phyloP scores from a whole-genome alignment of 371 early-diverging fungal genomes.

The Dichotomocladium elegans region DNA sequence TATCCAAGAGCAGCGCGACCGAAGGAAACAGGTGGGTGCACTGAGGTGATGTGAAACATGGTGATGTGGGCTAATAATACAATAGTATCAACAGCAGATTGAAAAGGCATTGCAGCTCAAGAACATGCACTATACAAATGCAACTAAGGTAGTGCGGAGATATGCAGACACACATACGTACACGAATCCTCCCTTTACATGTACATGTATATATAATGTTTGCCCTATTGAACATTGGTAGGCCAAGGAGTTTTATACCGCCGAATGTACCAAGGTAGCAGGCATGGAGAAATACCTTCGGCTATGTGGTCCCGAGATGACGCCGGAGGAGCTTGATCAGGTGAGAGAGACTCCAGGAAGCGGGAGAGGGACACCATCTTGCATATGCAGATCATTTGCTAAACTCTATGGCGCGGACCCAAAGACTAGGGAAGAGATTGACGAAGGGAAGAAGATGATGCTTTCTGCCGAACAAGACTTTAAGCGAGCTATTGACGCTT shows the following conservation, averaged over 20 bases:
- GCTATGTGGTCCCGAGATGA: conserved; percentile 10
- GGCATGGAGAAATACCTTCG: conserved; percentile 19
- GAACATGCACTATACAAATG: conserved; percentile 35
- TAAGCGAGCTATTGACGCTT: conserved; percentile 27
- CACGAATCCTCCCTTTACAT: neutral
- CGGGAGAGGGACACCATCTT: no score
- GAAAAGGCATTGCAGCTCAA: conserved; percentile 40
- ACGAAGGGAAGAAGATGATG: conserved; percentile 14
- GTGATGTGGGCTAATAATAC: neutral
- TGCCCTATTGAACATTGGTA: neutral
- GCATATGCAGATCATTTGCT: no score
- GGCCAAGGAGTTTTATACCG: conserved; percentile 15
- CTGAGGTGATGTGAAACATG: neutral
- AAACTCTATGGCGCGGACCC: neutral
- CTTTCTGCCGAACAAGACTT: conserved; percentile 36
- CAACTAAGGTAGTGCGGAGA: conserved; percentile 26
- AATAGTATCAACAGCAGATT: conserved; percentile 38
- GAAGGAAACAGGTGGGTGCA: conserved; percentile 24
- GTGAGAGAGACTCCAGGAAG: neutral
- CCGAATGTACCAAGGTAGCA: conserved; percentile 19
- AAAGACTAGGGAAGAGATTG: conserved; percentile 12
- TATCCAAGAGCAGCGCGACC: conserved; percentile 36
- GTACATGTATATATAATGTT: neutral
- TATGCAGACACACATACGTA: no score
- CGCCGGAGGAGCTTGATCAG: conserved; percentile 11